A percentile compares a stretch with the other conserved stretches of the same genome.
Conservation (phyloP, 148 eudicot genomes). For the Chenopodium formosanum region DNA sequence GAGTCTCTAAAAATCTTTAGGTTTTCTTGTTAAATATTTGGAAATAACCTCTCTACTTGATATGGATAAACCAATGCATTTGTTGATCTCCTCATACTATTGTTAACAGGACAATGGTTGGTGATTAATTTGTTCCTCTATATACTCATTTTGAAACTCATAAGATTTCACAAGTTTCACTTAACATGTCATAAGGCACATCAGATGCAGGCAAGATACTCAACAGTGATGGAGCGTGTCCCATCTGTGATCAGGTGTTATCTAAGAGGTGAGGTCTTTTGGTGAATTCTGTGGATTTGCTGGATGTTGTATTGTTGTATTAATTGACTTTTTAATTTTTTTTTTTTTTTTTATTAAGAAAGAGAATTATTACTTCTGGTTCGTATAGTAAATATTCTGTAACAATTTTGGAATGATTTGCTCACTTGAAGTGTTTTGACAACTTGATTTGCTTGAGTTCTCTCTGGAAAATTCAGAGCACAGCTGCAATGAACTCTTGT, state of each 20-base stretch:
- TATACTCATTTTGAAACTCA: neutral
- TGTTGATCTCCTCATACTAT: neutral
- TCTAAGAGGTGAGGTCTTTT: conserved; percentile 67
- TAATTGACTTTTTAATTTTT: neutral
- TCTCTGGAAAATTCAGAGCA: neutral
- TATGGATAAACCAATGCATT: neutral
- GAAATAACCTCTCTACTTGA: neutral
- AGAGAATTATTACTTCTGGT: neutral
- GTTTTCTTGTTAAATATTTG: neutral
- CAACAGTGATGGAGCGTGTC: conserved; percentile 83
- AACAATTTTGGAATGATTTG: neutral
- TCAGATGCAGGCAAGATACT: conserved; percentile 87
- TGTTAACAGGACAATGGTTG: neutral
- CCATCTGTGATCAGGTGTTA: conserved; percentile 90
- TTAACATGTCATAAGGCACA: conserved; percentile 62
- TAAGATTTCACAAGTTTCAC: conserved; percentile 26
- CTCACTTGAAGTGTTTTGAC: neutral
- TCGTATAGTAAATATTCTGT: too few relatives aligned
- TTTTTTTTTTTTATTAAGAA: neutral
- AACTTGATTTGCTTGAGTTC: neutral
- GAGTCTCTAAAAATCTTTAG: neutral
- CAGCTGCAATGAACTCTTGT: neutral
- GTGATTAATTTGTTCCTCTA: neutral
- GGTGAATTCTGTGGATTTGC: neutral
- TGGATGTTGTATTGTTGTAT: neutral